Evolutionary conservation across 2,329 filamentous ascomycete genomes (phyloP).

Genomic region (Phialemonium atrogriseum): DNA sequence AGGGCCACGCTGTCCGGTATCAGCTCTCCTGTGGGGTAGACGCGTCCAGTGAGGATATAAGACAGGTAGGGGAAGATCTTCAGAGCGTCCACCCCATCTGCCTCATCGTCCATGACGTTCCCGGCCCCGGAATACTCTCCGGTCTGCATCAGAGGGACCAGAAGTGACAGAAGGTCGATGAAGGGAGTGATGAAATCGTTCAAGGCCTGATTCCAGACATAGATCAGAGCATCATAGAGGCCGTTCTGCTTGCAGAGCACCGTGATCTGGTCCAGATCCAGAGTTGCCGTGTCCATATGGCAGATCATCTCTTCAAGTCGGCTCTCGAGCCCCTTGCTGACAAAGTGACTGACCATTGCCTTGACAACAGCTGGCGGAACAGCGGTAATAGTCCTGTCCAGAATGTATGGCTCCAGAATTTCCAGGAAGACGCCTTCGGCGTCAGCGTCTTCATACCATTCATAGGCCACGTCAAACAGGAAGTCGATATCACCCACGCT

Average conservation of each 20-base stretch:
- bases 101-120: conserved; percentile 49
- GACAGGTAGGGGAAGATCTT: conserved; percentile 95
- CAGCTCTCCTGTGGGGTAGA: conserved; percentile 78
- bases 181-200: conserved; percentile 86
- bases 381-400: conserved; percentile 65
- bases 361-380: conserved; percentile 82
- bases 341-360: conserved; percentile 74
- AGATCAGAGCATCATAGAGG: conserved; percentile 90
- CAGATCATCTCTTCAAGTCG: conserved; percentile 91
- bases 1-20: conserved; percentile 66
- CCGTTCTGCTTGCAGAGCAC: conserved; percentile 83
- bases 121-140: conserved; percentile 43
- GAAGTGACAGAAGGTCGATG: conserved; percentile 69
- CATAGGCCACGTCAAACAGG: conserved; percentile 83
- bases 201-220: conserved; percentile 92
- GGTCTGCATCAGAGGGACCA: conserved; percentile 49
- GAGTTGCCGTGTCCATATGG: conserved; percentile 78
- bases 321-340: conserved; percentile 63
- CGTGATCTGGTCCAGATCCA: conserved; percentile 92
- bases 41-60: conserved; percentile 77
- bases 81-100: conserved; percentile 62
- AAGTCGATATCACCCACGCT: conserved; percentile 73
- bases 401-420: conserved; percentile 78
- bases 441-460: conserved; percentile 75
- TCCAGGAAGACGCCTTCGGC: conserved; percentile 74